Evolutionary conservation across 1,284 basidiomycete genomes (phyloP).

Genomic region (Schizopora paradoxa): DNA sequence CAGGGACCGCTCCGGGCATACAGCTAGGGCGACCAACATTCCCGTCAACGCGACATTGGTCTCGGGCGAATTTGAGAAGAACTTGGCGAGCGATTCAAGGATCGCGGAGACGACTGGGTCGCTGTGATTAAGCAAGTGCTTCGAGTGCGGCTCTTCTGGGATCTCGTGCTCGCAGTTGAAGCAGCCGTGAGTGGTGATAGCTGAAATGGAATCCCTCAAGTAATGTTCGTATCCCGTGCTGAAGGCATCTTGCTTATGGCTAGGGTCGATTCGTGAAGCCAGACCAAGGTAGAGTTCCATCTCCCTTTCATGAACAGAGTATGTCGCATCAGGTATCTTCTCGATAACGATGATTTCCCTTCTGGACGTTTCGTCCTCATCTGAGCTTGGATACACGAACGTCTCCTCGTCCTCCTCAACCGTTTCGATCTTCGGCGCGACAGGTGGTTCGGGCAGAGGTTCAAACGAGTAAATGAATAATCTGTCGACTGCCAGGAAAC

Average conservation of each 20-base stretch:
- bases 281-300: slow-evolving; percentile 78
- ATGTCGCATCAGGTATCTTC: slow-evolving; percentile 55
- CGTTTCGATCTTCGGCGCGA: slow-evolving; percentile 14
- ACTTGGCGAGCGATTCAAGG: slow-evolving; percentile 65
- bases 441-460: slow-evolving; percentile 17
- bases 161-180: slow-evolving; percentile 42
- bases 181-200: slow-evolving; percentile 60
- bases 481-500: slow-evolving; percentile 57
- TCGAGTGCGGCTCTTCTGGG: slow-evolving; percentile 40
- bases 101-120: slow-evolving; percentile 74
- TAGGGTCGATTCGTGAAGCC: slow-evolving; percentile 74
- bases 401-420: slow-evolving; percentile 59
- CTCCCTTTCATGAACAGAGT: slow-evolving; percentile 75
- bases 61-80: slow-evolving; percentile 84
- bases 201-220: slow-evolving; percentile 70
- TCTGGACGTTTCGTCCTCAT: slow-evolving; percentile 27
- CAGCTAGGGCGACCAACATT: slow-evolving; percentile 69
- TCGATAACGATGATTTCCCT: slow-evolving; percentile 21
- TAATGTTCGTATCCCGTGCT: slow-evolving; percentile 86
- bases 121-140: slow-evolving; percentile 72
- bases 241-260: slow-evolving; percentile 66
- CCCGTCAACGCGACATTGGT: slow-evolving; percentile 88
- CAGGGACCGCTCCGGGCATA: slow-evolving; percentile 81
- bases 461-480: slow-evolving; percentile 45
- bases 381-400: slow-evolving; percentile 59